Conservation (phyloP, 805 yeast species). For the Kluyveromyces wickerhamii region DNA sequence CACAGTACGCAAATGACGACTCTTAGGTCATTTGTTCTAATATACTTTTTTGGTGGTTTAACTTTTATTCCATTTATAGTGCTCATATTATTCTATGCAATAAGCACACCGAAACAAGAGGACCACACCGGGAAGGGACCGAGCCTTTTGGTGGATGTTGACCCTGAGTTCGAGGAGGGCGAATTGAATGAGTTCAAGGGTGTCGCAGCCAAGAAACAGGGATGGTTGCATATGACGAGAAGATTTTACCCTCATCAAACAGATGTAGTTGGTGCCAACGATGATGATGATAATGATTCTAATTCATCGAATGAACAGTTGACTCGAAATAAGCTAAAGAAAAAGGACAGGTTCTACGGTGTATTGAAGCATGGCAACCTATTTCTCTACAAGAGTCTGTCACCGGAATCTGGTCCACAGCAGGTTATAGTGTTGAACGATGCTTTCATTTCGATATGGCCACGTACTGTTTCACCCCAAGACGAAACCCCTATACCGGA, state of each 20-base stretch:
- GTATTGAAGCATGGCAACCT: slow-evolving; percentile 81
- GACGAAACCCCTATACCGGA: slow-evolving; percentile 40
- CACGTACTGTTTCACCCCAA: slow-evolving; percentile 37
- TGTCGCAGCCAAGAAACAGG: slow-evolving; percentile 53
- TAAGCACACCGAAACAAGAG: slow-evolving; percentile 21
- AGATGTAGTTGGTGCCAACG: slow-evolving; percentile 14
- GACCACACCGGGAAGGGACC: slow-evolving; percentile 5
- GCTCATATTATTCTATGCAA: slow-evolving; percentile 31
- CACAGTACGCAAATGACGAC: slow-evolving; percentile 23
- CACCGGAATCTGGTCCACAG: slow-evolving; percentile 38
- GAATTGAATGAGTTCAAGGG: slow-evolving; percentile 61
- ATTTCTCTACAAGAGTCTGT: slow-evolving; percentile 70
- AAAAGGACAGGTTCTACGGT: slow-evolving; percentile 54
- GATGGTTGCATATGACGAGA: slow-evolving; percentile 81
- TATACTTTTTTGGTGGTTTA: slow-evolving; percentile 70
- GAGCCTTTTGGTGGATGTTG: slow-evolving; percentile 18
- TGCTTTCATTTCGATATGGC: slow-evolving; percentile 77
- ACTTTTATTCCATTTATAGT: slow-evolving; percentile 64
- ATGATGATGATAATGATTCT: slow-evolving; percentile 7
- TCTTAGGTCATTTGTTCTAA: slow-evolving; percentile 31
- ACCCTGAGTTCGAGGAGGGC: slow-evolving; percentile 45
- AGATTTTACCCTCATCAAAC: slow-evolving; percentile 55
- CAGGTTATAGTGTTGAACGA: slow-evolving; percentile 74
- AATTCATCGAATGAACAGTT: slow-evolving; percentile 19
- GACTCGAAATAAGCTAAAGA: slow-evolving; percentile 29